Evolutionary conservation across 805 yeast genomes (phyloP), one percentile per base, ranked within the genome.

Genomic region (Monosporozyma aquatica): DNA sequence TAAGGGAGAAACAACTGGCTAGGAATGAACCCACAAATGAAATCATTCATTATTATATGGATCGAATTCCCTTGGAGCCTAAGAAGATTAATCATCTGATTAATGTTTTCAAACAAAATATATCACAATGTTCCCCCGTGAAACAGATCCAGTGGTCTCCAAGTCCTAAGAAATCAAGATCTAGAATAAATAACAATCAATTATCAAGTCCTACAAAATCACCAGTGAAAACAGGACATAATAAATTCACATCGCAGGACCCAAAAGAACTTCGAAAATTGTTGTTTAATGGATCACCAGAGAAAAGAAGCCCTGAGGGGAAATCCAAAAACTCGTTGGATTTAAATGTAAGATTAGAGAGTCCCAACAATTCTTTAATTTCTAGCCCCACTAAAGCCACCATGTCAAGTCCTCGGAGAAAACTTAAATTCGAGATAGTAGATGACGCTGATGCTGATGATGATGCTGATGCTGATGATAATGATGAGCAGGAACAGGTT

Each of bases 31-130:
- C 5, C 23, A 25, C 25, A 6, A 32, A 26, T 20, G 17, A 13
- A 22, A 29, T 30, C 9, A n/a, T 81, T 1, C 63, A 64, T 3
- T 83, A 82, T 6, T 64, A 64, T 26, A 40, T 66, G 28, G 70
- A 68, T 37, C 70, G 69, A 47, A 71, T 82, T 1, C 90, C 92
- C 0, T 59, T 80, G 3, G 83, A 79, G 11, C 66, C 67, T 1
- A 58, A 61, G 40, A 54, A 65, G 11, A 62, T 74, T 1, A 54
- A 61, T 3, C 64, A 69, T 27, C 53, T 76, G 6, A 52, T 80
- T 7, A 63, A 54, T 9, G 71, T 72, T 20, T 75, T 80, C 42
- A 62, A 72, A 30, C 68, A 58, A 27, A 62, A 64, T 23, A 59
- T 72, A 18, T 51, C 65, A 33, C 56, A 60, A 43, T 58, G 60